A percentile compares a stretch with the other conserved stretches of the same genome.
phyloP scores from a whole-genome alignment of 176 grass and related monocot species.

The Paspalum notatum region DNA sequence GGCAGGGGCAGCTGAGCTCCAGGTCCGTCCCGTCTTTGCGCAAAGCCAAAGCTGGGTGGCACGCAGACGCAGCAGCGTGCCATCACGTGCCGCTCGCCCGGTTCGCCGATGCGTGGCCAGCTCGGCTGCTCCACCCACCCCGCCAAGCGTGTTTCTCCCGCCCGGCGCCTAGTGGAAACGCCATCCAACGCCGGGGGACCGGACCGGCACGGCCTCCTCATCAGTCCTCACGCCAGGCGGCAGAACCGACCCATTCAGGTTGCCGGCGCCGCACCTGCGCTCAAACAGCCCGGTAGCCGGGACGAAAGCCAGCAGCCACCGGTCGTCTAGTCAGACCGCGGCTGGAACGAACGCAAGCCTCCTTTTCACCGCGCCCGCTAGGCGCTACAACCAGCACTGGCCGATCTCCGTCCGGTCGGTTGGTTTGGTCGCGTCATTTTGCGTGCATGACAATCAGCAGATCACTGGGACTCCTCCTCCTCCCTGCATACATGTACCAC shows the following conservation, averaged over 20 bases:
- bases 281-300: neutral
- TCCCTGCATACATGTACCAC: neutral
- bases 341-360: neutral
- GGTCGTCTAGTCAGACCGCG: too few species aligned
- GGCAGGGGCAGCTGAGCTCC: neutral
- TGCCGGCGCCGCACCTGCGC: neutral
- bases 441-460: neutral
- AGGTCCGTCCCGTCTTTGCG: conserved; percentile 29
- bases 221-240: neutral
- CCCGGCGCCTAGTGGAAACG: too few species aligned
- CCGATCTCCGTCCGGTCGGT: neutral
- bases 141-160: neutral
- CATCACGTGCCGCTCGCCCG: conserved; percentile 28
- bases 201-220: neutral
- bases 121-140: neutral
- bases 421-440: neutral
- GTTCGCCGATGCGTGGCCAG: conserved; percentile 14
- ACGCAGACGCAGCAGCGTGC: conserved; percentile 18
- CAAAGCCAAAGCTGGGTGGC: conserved; percentile 42
- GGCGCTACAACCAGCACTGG: too few species aligned
- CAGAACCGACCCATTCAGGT: neutral
- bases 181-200: neutral
- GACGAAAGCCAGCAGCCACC: too few species aligned
- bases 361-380: neutral
- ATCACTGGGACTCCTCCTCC: neutral